Evolutionary conservation across 2,329 filamentous ascomycete genomes (phyloP), one percentile per base, ranked within the genome.

Genomic region (Pseudohalonectria lignicola): DNA sequence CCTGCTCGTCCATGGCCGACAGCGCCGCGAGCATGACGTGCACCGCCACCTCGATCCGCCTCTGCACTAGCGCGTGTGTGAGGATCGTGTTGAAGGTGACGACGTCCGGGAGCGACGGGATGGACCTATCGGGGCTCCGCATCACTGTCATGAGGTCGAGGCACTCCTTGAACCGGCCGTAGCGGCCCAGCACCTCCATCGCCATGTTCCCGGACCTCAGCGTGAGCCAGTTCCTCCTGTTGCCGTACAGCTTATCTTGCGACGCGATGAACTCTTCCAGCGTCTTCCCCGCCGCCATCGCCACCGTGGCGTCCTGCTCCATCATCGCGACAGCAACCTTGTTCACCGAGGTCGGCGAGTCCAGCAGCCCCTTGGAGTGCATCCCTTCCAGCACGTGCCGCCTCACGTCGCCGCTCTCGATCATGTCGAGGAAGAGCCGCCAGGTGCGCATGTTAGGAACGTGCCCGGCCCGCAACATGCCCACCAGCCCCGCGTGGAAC

Each of bases 381-480:
- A 74, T 72, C 40, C 57, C 55, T 11, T 60, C 57, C 21, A 73
- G 49, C 21, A 69, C 53, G 45, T 66, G 63, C 18, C 62, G 60
- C 37, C 61, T 59, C 36, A 67, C 62, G n/a, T 73, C 66, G 49
- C 79, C 76, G 10, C 69, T 70, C 52, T 74, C 70, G 41, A 82
- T 70, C 32, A 73, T 56, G n/a, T 56, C 52, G 15, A 74, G 52
- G 41, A 71, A 67, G 4, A 65, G 54, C 3, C 64, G 45, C 69
- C 69, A 74, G 0, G 69, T 71, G 13, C 52, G 50, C 3, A 63
- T 49, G 34, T 69, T 63, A 4, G 68, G 65, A 20, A 45, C 43
- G 32, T 61, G 56, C 34, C 56, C 60, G 11, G 54, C 53, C 6
- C 44, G 38, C 18, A 53, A 42, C 68, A 74, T 71, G 41, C 57